Percentiles rank a stretch among this genome's conserved stretches.
These are phyloP conservation scores for Lipomyces sp. DNA, from an alignment of 805 yeast species.

Conservation along the genomic window DNA sequence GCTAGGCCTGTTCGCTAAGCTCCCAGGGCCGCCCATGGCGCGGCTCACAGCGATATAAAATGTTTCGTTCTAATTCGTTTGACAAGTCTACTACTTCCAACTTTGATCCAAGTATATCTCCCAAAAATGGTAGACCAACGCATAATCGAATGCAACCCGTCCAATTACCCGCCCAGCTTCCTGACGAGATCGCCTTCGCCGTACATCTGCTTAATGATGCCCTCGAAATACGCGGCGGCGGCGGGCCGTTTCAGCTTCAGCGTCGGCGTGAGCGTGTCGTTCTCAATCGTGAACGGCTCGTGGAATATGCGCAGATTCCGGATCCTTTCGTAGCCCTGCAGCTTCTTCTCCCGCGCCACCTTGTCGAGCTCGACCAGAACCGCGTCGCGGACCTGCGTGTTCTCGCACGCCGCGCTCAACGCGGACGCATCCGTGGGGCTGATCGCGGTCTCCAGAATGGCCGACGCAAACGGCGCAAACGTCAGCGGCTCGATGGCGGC, in stretches of 20 bases:
- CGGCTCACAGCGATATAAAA: too few species aligned
- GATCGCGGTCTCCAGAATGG: slow-evolving; percentile 35
- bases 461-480: slow-evolving; percentile 36
- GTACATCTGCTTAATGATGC: slow-evolving; percentile 45
- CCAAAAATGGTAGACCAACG: too few species aligned
- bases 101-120: too few species aligned
- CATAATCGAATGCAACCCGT: too few species aligned
- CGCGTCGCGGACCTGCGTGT: slow-evolving; percentile 40
- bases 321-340: slow-evolving; percentile 63
- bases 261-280: slow-evolving; percentile 67
- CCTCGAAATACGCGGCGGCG: slow-evolving; percentile 46
- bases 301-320: slow-evolving; percentile 52
- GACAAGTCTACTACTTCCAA: too few species aligned
- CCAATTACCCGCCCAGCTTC: background rate
- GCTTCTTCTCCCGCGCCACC: slow-evolving; percentile 38
- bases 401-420: slow-evolving; percentile 36
- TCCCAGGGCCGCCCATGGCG: too few species aligned
- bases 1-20: too few species aligned
- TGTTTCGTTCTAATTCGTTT: too few species aligned
- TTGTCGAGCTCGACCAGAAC: slow-evolving; percentile 43
- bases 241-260: slow-evolving; percentile 51
- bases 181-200: slow-evolving; percentile 41
- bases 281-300: slow-evolving; percentile 62
- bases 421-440: slow-evolving; percentile 33
- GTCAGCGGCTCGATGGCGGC: slow-evolving; percentile 57